Base-by-base conservation (phyloP, 208 protist genomes). In the Phytomonas sp. region DNA sequence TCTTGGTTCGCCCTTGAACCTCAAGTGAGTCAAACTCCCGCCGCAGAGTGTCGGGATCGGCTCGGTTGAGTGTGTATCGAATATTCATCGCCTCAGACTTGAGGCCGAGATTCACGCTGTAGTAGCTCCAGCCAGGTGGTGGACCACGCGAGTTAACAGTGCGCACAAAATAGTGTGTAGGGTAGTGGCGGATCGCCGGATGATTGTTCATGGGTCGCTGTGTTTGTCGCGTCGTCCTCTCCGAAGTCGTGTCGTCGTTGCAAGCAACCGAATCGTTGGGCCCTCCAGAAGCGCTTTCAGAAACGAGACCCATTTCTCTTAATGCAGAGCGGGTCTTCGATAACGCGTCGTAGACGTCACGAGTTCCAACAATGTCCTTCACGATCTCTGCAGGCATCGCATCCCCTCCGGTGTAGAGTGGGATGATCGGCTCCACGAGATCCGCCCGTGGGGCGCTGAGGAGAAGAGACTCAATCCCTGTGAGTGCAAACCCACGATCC, bases 61-160 rank as follows among this genome's bases (percentile, higher is more conserved):
- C 66, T 6, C 76, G 46, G 53, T 83, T 76, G 29, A 75, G 31
- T 71, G 73, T 76, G 77, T 83, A 86, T 29, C 88, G 85, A 60
- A 82, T 85, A 46, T 77, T 78, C 73, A 90, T 67, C 20, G 76
- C 78, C 59, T 83, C 77, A 13, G 88, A 76, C 37, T 83, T 77
- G 36, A 87, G 53, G 60, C 88, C 88, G 26, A 94, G 72, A 68
- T 90, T 81, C 13, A 91, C 68, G 73, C 81, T 80, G 68, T 83
- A 68, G 76, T 94, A 91, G 2, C 40, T 30, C 83, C 82, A 94
- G 15, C 84, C 83, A 7, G 72, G 64, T 43, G 87, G 87, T 4
- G 87, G 84, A 23, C 87, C 87, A 23, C 60, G 70, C 15, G 72
- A 76, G 31, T 76, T 82, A n/a, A 70, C 63, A 17, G 73, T 74